Conservation (phyloP, 2,329 filamentous ascomycete genomes). For the Ceratocystis smalleyi region DNA sequence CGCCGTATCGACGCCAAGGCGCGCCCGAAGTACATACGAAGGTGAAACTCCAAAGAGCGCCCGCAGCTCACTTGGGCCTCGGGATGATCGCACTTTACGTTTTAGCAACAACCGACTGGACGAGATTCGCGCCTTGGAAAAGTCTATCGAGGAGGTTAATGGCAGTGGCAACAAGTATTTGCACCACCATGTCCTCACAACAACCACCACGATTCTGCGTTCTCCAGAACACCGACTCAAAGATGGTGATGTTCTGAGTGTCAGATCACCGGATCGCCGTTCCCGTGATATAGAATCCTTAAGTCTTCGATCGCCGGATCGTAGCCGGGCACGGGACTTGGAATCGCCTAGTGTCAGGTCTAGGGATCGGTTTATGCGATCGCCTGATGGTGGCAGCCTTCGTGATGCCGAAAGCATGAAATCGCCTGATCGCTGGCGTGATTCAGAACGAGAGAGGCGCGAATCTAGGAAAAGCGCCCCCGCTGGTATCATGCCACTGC, state of each 20-base stretch:
- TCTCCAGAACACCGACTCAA: background rate
- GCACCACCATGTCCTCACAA: slow-evolving; percentile 15
- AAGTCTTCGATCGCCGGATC: slow-evolving; percentile 3
- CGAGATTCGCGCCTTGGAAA: slow-evolving; percentile 26
- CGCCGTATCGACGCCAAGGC: background rate
- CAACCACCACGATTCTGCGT: slow-evolving; percentile 15
- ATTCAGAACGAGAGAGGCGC: slow-evolving; percentile 11
- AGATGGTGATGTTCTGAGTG: slow-evolving; percentile 3
- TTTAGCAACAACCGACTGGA: slow-evolving; percentile 22
- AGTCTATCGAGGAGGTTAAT: slow-evolving; percentile 21
- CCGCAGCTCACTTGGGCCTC: slow-evolving; percentile 2
- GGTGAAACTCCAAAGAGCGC: slow-evolving; percentile 1
- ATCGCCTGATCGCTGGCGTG: slow-evolving; percentile 9
- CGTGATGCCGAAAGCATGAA: background rate
- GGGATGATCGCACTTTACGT: slow-evolving; percentile 11
- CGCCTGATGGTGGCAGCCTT: background rate
- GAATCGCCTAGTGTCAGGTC: slow-evolving; percentile 7
- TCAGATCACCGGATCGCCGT: slow-evolving; percentile 3
- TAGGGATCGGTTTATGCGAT: background rate
- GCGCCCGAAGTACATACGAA: slow-evolving; percentile 12
- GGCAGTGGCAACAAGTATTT: slow-evolving; percentile 15
- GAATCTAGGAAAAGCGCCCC: slow-evolving; percentile 14
- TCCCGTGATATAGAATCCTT: slow-evolving; percentile 6
- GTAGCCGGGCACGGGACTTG: slow-evolving; percentile 9
- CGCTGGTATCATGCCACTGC: slow-evolving; percentile 7